Conservation (phyloP, 192 early-diverging fungal genomes). For the Coemansia sp. region DNA sequence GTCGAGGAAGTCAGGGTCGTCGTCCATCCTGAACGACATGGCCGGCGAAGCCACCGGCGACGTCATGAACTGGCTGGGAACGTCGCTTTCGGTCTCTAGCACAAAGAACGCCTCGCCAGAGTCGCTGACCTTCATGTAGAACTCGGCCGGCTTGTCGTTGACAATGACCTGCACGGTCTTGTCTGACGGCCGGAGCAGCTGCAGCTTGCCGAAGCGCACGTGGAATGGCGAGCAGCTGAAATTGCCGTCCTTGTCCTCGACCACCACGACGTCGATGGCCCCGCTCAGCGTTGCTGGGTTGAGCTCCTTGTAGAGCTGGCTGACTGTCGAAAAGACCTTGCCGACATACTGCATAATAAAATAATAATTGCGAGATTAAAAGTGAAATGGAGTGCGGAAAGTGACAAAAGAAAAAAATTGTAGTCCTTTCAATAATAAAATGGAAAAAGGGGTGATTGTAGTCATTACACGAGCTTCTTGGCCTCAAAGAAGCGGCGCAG, state of each 20-base stretch:
- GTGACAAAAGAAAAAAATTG: conserved; percentile 1
- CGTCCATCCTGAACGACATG: conserved; percentile 25
- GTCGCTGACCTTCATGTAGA: conserved; percentile 97
- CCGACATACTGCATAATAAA: conserved; percentile 61
- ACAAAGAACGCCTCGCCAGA: conserved; percentile 99
- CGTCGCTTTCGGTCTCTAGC: conserved; percentile 84
- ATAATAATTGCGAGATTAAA: neutral
- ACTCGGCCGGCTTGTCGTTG: conserved; percentile 71
- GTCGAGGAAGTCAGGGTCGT: conserved; percentile 49
- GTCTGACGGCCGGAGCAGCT: conserved; percentile 85
- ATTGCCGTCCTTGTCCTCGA: conserved; percentile 77
- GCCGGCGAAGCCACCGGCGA: conserved; percentile 77
- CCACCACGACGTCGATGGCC: conserved; percentile 98
- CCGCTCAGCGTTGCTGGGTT: conserved; percentile 97
- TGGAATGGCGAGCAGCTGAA: conserved; percentile 94
- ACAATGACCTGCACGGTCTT: conserved; percentile 87
- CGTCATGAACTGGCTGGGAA: conserved; percentile 90
- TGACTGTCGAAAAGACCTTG: conserved; percentile 72
- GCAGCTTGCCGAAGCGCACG: conserved; percentile 96
- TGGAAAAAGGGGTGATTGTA: neutral
- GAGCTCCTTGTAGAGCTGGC: conserved; percentile 90
- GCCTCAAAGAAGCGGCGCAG: conserved; percentile 82
- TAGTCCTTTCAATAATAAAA: neutral
- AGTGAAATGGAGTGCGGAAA: neutral
- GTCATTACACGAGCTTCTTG: conserved; percentile 81